Conservation (phyloP, 2,329 filamentous ascomycete genomes). For the Phaeosphaeriaceae sp. region DNA sequence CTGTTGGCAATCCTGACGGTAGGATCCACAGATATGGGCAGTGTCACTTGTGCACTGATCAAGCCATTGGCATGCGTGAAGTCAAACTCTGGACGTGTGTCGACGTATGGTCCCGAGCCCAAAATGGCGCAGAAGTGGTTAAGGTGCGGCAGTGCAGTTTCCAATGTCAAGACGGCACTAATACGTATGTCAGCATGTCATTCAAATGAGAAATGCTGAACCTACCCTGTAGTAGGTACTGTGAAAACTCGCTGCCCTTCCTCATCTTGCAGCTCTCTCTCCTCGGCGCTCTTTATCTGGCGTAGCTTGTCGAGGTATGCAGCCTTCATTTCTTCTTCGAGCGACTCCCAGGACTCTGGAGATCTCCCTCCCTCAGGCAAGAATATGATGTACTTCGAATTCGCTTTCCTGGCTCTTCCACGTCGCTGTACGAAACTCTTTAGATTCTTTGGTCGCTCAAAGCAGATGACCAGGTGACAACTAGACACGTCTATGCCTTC, state of each 20-base stretch:
- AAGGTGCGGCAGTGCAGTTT: conserved; percentile 78
- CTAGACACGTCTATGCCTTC: conserved; percentile 70
- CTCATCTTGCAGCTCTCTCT: conserved; percentile 60
- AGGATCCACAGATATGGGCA: conserved; percentile 75
- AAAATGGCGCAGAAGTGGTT: conserved; percentile 79
- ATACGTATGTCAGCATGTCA: background rate
- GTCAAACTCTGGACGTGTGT: conserved; percentile 73
- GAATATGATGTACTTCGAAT: conserved; percentile 65
- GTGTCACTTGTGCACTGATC: conserved; percentile 67
- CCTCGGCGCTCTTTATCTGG: conserved; percentile 54
- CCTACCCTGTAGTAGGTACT: conserved; percentile 39
- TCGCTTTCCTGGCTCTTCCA: conserved; percentile 66
- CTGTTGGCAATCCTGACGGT: conserved; percentile 65
- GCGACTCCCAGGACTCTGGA: conserved; percentile 65
- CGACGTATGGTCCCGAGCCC: conserved; percentile 65
- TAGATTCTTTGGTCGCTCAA: conserved; percentile 67
- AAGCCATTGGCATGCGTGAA: conserved; percentile 50
- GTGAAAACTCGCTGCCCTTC: conserved; percentile 35
- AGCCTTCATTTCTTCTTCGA: conserved; percentile 77
- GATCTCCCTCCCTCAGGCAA: conserved; percentile 48
- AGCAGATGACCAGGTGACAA: conserved; percentile 72
- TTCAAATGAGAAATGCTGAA: background rate
- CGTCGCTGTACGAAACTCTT: conserved; percentile 72
- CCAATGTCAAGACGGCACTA: conserved; percentile 73
- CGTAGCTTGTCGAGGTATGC: conserved; percentile 72